A percentile compares a stretch with the other conserved stretches of the same genome.
Evolutionary conservation across 1,284 basidiomycete species (phyloP).

Genomic region (Leccinum cinnamomeum): DNA sequence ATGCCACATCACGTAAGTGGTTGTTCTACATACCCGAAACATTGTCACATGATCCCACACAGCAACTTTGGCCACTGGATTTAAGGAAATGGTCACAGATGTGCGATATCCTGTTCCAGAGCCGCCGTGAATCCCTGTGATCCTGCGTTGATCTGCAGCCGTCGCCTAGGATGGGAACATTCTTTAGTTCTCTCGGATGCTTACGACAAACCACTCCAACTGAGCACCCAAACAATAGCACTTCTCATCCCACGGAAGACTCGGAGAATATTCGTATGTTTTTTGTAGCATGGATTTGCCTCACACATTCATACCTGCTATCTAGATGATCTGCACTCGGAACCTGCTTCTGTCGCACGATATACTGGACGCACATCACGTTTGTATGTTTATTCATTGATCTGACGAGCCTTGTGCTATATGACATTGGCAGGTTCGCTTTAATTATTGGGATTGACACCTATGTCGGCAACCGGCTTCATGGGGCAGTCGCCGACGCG

Average conservation of each 20-base stretch:
- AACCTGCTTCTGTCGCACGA: neutral
- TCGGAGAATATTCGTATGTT: neutral
- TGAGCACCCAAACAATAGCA: neutral
- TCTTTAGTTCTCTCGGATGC: neutral
- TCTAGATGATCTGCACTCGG: neutral
- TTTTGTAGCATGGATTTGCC: neutral
- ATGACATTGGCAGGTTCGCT: conserved; percentile 42
- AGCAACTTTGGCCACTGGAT: neutral
- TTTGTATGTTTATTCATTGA: neutral
- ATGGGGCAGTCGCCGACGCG: conserved; percentile 58
- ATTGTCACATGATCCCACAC: neutral
- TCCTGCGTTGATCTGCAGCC: neutral
- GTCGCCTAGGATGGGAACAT: neutral
- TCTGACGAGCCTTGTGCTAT: neutral
- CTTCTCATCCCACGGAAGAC: neutral
- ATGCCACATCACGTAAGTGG: neutral
- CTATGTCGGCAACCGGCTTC: conserved; percentile 56
- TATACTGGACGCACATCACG: neutral
- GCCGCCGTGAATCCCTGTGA: neutral
- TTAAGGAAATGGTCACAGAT: neutral
- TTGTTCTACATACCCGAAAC: neutral
- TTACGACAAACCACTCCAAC: neutral
- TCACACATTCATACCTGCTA: neutral
- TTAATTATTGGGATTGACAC: conserved; percentile 60
- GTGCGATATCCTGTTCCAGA: neutral